Evolutionary conservation across 805 yeast genomes (phyloP).

Genomic region (Helenozyma baotianmanensis): DNA sequence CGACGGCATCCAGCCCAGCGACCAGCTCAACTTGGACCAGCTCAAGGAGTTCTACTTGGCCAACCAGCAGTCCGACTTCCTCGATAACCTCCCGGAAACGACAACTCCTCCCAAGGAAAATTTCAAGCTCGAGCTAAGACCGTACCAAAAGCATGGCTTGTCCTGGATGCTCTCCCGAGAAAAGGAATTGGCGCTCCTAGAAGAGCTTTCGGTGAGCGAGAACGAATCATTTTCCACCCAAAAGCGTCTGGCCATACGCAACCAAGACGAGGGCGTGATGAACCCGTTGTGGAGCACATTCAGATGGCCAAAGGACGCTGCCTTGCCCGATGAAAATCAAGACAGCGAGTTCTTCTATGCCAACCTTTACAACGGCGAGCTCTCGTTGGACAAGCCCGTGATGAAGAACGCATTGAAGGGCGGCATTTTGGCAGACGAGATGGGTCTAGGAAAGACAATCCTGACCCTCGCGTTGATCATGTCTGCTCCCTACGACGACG

Average conservation of each 20-base stretch:
- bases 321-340: constrained; percentile 1
- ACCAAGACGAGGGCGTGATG: constrained; percentile 48
- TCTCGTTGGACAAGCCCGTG: constrained; percentile 63
- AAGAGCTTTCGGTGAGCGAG: constrained; percentile 22
- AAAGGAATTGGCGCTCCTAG: constrained; percentile 48
- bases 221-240: constrained; percentile 21
- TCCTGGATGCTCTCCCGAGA: constrained; percentile 89
- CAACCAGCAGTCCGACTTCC: constrained; percentile 58
- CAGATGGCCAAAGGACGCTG: constrained; percentile 60
- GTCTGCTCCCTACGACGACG: constrained; percentile 53
- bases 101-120: constrained; percentile 45
- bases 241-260: constrained; percentile 19
- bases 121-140: constrained; percentile 57
- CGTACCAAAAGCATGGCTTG: constrained; percentile 80
- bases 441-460: constrained; percentile 95
- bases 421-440: constrained; percentile 91
- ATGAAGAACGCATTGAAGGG: constrained; percentile 62
- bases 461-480: constrained; percentile 72
- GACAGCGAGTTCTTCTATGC: constrained; percentile 53
- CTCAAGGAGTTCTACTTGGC: constrained; percentile 68
- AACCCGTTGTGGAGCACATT: constrained; percentile 85
- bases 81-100: constrained; percentile 58
- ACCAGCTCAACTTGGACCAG: constrained; percentile 63
- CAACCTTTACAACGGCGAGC: constrained; percentile 75
- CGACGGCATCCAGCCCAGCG: constrained; percentile 18